phyloP scores from a whole-genome alignment of 169 alveolate species.

The Perkinsus chesapeaki region DNA sequence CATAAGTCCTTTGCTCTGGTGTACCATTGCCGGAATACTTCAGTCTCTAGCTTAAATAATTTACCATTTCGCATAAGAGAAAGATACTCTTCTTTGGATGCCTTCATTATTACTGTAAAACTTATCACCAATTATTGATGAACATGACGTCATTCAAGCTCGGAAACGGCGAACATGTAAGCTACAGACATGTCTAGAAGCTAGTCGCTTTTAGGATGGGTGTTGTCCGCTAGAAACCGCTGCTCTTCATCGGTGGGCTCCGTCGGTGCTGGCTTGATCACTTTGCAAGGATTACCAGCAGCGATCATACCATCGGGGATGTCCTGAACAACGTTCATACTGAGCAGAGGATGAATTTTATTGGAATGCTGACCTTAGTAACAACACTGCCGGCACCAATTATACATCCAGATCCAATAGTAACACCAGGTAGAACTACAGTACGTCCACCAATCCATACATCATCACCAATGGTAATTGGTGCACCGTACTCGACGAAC shows the following conservation, averaged over 20 bases:
- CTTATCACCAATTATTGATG: background rate
- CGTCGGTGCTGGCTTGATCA: background rate
- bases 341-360: background rate
- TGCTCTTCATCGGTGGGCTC: background rate
- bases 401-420: slow-evolving; percentile 26
- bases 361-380: slow-evolving; percentile 31
- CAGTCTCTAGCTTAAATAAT: background rate
- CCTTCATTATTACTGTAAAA: background rate
- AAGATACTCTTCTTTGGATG: background rate
- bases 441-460: slow-evolving; percentile 38
- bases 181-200: background rate
- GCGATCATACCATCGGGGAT: background rate
- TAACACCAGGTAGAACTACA: slow-evolving; percentile 28
- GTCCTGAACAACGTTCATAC: background rate
- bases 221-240: background rate
- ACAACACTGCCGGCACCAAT: slow-evolving; percentile 42
- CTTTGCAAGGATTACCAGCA: background rate
- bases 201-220: background rate
- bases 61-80: background rate
- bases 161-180: background rate
- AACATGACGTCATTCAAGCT: background rate
- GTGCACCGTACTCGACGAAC: slow-evolving; percentile 19
- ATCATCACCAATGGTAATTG: slow-evolving; percentile 27
- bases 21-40: background rate
- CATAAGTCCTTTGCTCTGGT: background rate